Evolutionary conservation across 2,329 filamentous ascomycete genomes (phyloP).

Genomic region (Aspergillus pseudotamarii): DNA sequence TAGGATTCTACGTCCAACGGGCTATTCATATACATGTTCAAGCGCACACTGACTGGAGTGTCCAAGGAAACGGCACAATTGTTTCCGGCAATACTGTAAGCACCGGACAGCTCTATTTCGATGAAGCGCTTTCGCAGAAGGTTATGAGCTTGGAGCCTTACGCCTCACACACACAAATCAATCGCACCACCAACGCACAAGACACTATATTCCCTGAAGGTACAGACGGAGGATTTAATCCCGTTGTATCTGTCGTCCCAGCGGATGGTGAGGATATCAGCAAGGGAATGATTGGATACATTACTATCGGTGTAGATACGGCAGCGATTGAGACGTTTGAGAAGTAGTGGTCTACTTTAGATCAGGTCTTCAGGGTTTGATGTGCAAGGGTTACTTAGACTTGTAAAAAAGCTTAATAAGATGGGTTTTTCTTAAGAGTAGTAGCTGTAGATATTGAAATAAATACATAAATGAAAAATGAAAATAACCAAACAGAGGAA

Average conservation of each 20-base stretch:
- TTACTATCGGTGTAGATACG: constrained; percentile 40
- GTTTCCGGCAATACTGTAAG: constrained; percentile 29
- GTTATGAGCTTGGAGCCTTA: constrained; percentile 42
- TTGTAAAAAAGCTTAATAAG: background rate
- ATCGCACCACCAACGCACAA: constrained; percentile 37
- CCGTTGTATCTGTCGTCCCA: constrained; percentile 34
- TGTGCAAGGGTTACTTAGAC: background rate
- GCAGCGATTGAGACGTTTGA: constrained; percentile 15
- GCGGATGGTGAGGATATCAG: constrained; percentile 36
- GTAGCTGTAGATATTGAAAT: too few relatives aligned
- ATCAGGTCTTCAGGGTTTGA: background rate
- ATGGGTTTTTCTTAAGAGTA: background rate
- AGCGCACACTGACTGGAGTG: constrained; percentile 39
- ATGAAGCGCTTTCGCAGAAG: constrained; percentile 30
- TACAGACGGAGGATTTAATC: constrained; percentile 31
- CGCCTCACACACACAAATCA: constrained; percentile 35
- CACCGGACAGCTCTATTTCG: constrained; percentile 38
- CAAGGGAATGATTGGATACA: constrained; percentile 42
- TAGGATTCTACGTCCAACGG: constrained; percentile 46
- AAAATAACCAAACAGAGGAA: too few relatives aligned
- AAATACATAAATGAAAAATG: too few relatives aligned
- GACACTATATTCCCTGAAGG: constrained; percentile 16
- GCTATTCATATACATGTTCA: constrained; percentile 53
- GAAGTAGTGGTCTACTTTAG: background rate
- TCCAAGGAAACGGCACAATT: constrained; percentile 32